Base-by-base conservation (phyloP, 305 asterid species). In the Rubia peregrina region DNA sequence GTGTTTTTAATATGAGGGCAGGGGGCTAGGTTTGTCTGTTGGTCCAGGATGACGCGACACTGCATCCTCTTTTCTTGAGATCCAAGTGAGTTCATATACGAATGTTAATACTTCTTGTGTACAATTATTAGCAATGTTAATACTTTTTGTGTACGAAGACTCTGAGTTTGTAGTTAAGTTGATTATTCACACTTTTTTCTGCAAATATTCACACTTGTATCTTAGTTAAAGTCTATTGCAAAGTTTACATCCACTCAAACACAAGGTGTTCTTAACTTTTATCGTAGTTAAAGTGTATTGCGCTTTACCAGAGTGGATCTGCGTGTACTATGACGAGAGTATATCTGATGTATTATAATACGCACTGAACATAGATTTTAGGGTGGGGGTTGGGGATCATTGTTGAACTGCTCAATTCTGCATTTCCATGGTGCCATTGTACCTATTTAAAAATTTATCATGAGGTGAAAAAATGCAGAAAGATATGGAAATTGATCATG, bases 1-100 rank as follows among this genome's bases (percentile, higher is more conserved):
- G 26, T 24, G 26, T 24, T 24, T 24, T 24, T 24, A 24, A 24
- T 24, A 24, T 24, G 26, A 24, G 26, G 26, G 26, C 1, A 0
- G 1, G 26, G 26, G 26, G 26, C 1, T 24, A 24, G 26, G 26
- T 24, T 24, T 24, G 26, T 77, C 89, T 16, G 83, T 91, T 1
- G 87, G 89, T 72, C 92, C 97, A 19, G 40, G 80, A 21, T 53
- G n/a, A n/a, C 88, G 95, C 19, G 95, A 90, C 77, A 82, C 82
- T 53, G 83, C 95, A 56, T 63, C 89, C 69, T 65, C 86, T 44
- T 85, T 89, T 62, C 91, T 89, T 68, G 81, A 85, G 71, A 82
- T 64, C 79, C 70, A 83, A 73, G 96, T 91, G 68, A 86, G 91
- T 75, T 19, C 22, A 14, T 3, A 36, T 24, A 49, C 13, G 30